These are phyloP conservation scores for Calonectria montana DNA, from an alignment of 2,329 filamentous ascomycete species.

Conservation along the genomic window DNA sequence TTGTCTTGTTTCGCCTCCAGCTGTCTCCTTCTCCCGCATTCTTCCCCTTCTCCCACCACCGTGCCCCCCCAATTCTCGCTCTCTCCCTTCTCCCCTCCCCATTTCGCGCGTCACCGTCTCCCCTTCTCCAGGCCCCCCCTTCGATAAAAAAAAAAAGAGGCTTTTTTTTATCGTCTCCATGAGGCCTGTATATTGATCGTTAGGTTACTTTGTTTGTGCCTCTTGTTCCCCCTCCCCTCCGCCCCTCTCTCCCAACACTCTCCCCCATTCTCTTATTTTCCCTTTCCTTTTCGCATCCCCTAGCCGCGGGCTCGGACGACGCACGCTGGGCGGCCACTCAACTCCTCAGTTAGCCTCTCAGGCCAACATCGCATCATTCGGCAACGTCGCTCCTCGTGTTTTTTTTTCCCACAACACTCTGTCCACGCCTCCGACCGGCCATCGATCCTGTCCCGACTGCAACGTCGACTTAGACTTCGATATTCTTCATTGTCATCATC, in stretches of 20 bases:
- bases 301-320: conserved; percentile 45
- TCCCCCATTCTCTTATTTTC: conserved; percentile 32
- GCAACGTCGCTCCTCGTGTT: conserved; percentile 19
- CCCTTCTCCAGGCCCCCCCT: conserved; percentile 42
- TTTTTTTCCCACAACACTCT: conserved; percentile 22
- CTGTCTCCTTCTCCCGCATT: conserved; percentile 32
- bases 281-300: conserved; percentile 37
- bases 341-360: conserved; percentile 37
- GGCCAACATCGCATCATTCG: conserved; percentile 36
- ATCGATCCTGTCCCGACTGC: conserved; percentile 34
- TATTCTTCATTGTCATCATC: conserved; percentile 19
- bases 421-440: conserved; percentile 28
- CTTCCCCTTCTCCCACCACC: conserved; percentile 32
- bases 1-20: conserved; percentile 27
- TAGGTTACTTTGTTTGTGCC: conserved; percentile 45
- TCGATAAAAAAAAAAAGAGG: conserved; percentile 30
- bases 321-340: conserved; percentile 42
- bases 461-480: conserved; percentile 16
- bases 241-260: conserved; percentile 16
- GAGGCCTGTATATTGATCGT: conserved; percentile 53
- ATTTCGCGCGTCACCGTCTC: conserved; percentile 40
- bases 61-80: conserved; percentile 34
- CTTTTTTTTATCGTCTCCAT: conserved; percentile 42
- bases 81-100: conserved; percentile 38
- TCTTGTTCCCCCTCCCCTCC: conserved; percentile 37